Evolutionary conservation across 768 basidiomycete genomes (phyloP).

Genomic region (Epithele typhae): DNA sequence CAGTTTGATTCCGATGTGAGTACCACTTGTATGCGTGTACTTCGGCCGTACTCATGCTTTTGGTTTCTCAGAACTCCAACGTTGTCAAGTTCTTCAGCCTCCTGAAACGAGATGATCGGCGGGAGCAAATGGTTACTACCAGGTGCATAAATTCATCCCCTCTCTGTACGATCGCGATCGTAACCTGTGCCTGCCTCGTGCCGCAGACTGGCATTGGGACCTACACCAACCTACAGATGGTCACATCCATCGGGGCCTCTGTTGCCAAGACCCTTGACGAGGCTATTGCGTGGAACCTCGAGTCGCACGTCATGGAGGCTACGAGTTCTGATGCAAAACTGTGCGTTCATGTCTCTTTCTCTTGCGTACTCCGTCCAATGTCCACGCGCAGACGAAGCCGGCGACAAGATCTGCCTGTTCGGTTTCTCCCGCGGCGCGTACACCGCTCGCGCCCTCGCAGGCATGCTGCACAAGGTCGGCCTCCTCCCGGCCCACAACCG

Average conservation of each 20-base stretch:
- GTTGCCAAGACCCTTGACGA: slow-evolving; percentile 53
- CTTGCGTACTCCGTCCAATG: neutral
- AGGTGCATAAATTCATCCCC: neutral
- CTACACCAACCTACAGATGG: slow-evolving; percentile 62
- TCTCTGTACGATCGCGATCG: slow-evolving; percentile 5
- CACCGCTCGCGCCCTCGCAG: slow-evolving; percentile 64
- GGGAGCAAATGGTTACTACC: slow-evolving; percentile 50
- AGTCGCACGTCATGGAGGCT: slow-evolving; percentile 77
- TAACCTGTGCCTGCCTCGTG: neutral
- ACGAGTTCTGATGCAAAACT: slow-evolving; percentile 81
- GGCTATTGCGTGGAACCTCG: slow-evolving; percentile 56
- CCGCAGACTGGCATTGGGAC: slow-evolving; percentile 68
- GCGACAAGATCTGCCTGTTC: slow-evolving; percentile 76
- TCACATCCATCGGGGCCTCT: slow-evolving; percentile 51
- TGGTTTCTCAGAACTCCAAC: slow-evolving; percentile 58
- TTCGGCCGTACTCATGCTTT: neutral
- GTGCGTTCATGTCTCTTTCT: slow-evolving; percentile 30
- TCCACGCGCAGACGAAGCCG: slow-evolving; percentile 45
- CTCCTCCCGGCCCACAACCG: slow-evolving; percentile 65
- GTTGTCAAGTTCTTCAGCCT: slow-evolving; percentile 65
- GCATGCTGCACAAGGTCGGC: slow-evolving; percentile 75
- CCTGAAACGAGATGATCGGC: slow-evolving; percentile 61
- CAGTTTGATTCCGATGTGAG: slow-evolving; percentile 66
- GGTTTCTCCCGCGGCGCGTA: slow-evolving; percentile 80
- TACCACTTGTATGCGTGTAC: neutral